Conservation (phyloP, 139 green algal species). For the Closterium sp. region DNA sequence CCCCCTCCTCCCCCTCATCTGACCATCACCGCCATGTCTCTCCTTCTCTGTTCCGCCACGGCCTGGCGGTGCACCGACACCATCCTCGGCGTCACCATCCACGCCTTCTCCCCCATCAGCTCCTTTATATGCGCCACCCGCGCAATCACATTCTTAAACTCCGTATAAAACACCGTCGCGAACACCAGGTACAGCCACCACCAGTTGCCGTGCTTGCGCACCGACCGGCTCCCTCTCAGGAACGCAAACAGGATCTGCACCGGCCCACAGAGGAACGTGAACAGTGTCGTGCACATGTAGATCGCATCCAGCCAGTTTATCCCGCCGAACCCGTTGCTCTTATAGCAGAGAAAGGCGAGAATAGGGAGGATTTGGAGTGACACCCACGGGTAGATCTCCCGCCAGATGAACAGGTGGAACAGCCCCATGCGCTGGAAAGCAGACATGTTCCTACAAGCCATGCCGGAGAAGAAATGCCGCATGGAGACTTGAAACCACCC, state of each 20-base stretch:
- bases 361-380: conserved; percentile 12
- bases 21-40: not conserved
- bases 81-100: not conserved
- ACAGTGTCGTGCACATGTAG: not conserved
- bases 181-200: not conserved
- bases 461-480: not conserved
- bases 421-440: not conserved
- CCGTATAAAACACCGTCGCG: not conserved
- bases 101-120: conserved; percentile 16
- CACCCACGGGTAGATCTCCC: conserved; percentile 17
- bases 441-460: not conserved
- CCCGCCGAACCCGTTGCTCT: not conserved
- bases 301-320: conserved; percentile 8
- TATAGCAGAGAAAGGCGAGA: conserved; percentile 1
- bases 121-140: conserved; percentile 12
- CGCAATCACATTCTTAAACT: conserved; percentile 23
- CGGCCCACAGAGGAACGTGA: conserved; percentile 5
- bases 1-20: too few relatives aligned
- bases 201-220: not conserved
- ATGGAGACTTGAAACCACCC: conserved; percentile 39
- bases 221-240: not conserved
- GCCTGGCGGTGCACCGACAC: not conserved
- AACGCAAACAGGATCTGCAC: conserved; percentile 1
- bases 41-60: not conserved
- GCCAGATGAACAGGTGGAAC: conserved; percentile 10